Base-by-base conservation (phyloP, 257 asterid species). In the Cinchona pubescens region DNA sequence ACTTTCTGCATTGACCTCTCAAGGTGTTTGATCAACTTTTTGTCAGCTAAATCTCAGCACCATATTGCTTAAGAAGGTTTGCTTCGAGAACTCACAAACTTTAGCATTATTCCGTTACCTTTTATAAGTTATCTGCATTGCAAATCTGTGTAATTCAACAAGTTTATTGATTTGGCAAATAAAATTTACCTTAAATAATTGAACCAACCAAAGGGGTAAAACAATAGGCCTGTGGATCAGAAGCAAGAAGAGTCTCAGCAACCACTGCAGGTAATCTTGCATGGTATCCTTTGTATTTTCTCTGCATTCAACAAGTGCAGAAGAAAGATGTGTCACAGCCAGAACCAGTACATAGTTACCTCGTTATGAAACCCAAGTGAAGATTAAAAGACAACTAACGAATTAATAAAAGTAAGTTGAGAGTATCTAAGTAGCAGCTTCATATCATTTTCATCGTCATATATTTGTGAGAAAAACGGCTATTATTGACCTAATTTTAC, bases 201-300 rank as follows among this genome's bases (percentile, higher is more conserved):
- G 90, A 81, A 92, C 90, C 91, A 94, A 76, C 99, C 99, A 94
- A 75, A 94, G 92, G 29, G 97, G 99, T 77, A 94, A 81, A 72
- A 89, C 97, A 77, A 92, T 86, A n/a, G n/a, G n/a, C n/a, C 82
- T 87, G 96, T 83, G 96, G 85, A 89, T 94, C 99, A 83, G 90
- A 84, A n/a, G 96, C 90, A 78, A 94, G 96, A 75, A 94, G 99
- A 76, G 97, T 88, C 65, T 89, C 93, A 32, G 99, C 97, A 73
- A 92, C 97, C 86, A 90, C 73, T 73, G 85, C 78, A 45, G 99
- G 98, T 82, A 94, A 84, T 82, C 94, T 85, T 70, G 96, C 91
- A 83, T 94, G 97, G 81, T 83, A 85, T 63, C 83, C 72, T 69
- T 71, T 87, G 85, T 94, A 94, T 77, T 92, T 91, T 79, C 86